These are phyloP conservation scores for Trypanosoma vivax DNA, from an alignment of 208 protist species.

Conservation along the genomic window DNA sequence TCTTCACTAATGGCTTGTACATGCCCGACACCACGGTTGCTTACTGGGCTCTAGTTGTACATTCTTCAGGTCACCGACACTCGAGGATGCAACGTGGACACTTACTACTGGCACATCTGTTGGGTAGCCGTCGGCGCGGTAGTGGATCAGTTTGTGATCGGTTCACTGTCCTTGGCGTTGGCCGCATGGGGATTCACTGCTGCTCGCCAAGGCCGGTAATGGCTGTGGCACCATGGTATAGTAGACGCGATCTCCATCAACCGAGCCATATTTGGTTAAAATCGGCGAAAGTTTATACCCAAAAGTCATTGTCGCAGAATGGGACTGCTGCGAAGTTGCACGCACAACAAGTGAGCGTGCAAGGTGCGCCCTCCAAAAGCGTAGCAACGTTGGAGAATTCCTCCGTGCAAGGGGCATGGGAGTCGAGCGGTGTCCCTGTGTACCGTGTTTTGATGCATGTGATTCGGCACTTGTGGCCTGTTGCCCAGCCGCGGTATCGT, in stretches of 20 bases:
- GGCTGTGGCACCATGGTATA: neutral
- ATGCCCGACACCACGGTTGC: no score
- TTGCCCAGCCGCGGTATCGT: constrained; percentile 50
- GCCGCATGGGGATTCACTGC: no score
- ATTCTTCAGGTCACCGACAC: neutral
- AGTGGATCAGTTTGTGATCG: neutral
- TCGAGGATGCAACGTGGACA: constrained; percentile 5
- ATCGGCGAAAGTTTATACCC: neutral
- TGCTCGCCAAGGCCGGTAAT: neutral
- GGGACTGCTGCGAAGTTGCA: no score
- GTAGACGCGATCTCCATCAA: constrained; percentile 1
- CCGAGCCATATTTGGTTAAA: constrained; percentile 1
- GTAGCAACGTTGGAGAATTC: neutral
- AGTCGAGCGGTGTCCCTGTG: constrained; percentile 40
- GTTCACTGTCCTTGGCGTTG: neutral
- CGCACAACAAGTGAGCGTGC: neutral
- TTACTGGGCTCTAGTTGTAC: no score
- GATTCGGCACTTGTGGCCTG: constrained; percentile 76
- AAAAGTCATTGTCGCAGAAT: no score
- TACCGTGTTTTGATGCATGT: constrained; percentile 72
- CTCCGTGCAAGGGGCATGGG: neutral
- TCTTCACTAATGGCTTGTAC: no score
- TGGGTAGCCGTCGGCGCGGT: neutral
- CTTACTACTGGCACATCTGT: neutral
- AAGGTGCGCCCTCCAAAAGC: neutral